Base-by-base conservation (phyloP, 2,329 filamentous ascomycete species). In the Neonectria ditissima region DNA sequence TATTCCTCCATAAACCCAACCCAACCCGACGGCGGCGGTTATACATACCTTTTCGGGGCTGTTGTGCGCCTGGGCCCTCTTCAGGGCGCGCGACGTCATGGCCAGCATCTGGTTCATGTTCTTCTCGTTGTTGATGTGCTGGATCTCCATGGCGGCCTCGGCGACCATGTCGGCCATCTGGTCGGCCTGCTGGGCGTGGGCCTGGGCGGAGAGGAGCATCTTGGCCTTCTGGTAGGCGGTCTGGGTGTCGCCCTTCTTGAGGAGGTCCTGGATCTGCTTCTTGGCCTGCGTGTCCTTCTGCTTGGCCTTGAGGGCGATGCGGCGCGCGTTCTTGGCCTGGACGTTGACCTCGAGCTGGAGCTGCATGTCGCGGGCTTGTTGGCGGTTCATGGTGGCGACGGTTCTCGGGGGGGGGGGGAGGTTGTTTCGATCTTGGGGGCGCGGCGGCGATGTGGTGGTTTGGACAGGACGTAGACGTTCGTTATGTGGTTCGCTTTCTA, bases 121-220 rank as follows among this genome's bases (percentile, higher is more conserved):
- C 73, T 82, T 83, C 79, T 88, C 86, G 2, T 86, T 86, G 8
- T 83, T 81, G 65, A 72, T 84, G 78, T 89, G 79, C 79, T 89
- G 85, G 76, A 89, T 88, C 80, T 89, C 86, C 3, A 85, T 84
- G 50, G 84, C 83, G 28, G 82, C 86, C 28, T 88, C 80, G 77
- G 89, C 87, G 26, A 86, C 86, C 86, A 88, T 87, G 78, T 89
- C 86, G 76, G 87, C 87, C 75, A 87, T 86, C 77, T 87, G 85
- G 77, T 89, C 87, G 85, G 89, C 88, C 78, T 89, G 86, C 73
- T 86, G 82, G 11, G 87, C 87, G 60, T 89, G 83, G 2, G 86
- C 86, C 78, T 89, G 86, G 76, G 88, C 88, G 47, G 84, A 85
- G 24, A 89, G 82, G 47, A 89, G 82, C 79, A 89, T 84, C 79